phyloP scores from a whole-genome alignment of 208 protist species.

The Giardia duodenalis region DNA sequence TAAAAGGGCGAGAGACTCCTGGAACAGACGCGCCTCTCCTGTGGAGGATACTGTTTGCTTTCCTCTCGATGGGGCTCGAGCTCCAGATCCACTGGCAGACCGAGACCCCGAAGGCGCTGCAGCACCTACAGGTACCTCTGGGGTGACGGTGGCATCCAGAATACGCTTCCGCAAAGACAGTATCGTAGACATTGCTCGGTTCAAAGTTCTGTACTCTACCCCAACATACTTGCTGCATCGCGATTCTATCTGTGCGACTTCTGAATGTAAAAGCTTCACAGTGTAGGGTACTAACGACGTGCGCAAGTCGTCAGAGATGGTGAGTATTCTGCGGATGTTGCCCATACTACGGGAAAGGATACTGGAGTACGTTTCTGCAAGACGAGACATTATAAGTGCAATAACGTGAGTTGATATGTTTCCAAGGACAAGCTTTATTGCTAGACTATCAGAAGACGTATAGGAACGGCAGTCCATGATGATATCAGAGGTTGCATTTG shows the following conservation, averaged over 20 bases:
- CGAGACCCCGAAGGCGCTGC: background rate
- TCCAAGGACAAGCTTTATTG: too few relatives aligned
- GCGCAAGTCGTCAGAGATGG: background rate
- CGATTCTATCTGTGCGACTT: background rate
- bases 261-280: background rate
- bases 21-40: background rate
- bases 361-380: background rate
- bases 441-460: too few relatives aligned
- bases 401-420: too few relatives aligned
- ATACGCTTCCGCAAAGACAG: background rate
- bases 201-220: background rate
- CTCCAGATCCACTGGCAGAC: background rate
- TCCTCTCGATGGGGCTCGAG: background rate
- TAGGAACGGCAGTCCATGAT: too few relatives aligned
- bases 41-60: background rate
- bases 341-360: background rate
- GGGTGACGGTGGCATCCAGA: background rate
- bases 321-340: background rate
- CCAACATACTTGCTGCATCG: background rate
- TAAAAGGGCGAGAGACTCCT: background rate
- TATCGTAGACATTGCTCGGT: background rate
- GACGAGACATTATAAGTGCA: too few relatives aligned
- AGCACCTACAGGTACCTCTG: background rate
- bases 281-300: background rate
- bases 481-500: too few relatives aligned